Evolutionary conservation across 2,329 filamentous ascomycete species (phyloP), one percentile per base, ranked within the genome.

Genomic region (Beauveria sp.): DNA sequence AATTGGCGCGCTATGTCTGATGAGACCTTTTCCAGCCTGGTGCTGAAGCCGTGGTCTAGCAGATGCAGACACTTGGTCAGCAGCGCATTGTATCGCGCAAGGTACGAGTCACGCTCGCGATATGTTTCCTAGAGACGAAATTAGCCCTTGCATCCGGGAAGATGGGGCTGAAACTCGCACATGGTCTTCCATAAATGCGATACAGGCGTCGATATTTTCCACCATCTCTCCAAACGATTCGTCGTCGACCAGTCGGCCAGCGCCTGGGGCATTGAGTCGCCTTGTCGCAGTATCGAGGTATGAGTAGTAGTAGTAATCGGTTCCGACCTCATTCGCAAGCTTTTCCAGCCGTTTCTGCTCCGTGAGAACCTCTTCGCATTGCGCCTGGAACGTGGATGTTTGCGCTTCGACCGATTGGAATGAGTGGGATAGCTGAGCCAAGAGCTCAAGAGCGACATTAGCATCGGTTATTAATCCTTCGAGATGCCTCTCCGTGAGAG

Each of bases 221-320:
- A 99, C 78, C 81, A 98, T 96, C 59, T 96, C 90, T 2, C 89
- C 87, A 70, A 98, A 97, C 50, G 90, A 89, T 56, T 88, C 87
- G 62, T 88, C 88, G 51, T 93, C 89, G 18, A 97, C 93, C 61
- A 96, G 81, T 62, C 88, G 91, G 54, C 90, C 88, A 22, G 93
- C 93, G 1, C 93, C 92, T 0, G 95, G 93, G 0, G 93, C 93
- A 77, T 98, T 98, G 62, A 99, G 84, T 16, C 92, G 85, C 61
- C 93, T 84, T 0, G 92, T 96, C 64, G 93, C 92, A 52, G 88
- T 92, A 66, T 99, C 95, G 6, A 99, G 82, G 71, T 96, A 97
- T 22, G 89, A 86, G 73, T 99, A 99, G 75, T 96, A 97, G 70
- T 93, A 88, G n/a, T 97, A 79, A 68, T 97, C 96, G 26, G 90